Conservation (phyloP, 75 land plant genomes). For the Pinus albicaulis region DNA sequence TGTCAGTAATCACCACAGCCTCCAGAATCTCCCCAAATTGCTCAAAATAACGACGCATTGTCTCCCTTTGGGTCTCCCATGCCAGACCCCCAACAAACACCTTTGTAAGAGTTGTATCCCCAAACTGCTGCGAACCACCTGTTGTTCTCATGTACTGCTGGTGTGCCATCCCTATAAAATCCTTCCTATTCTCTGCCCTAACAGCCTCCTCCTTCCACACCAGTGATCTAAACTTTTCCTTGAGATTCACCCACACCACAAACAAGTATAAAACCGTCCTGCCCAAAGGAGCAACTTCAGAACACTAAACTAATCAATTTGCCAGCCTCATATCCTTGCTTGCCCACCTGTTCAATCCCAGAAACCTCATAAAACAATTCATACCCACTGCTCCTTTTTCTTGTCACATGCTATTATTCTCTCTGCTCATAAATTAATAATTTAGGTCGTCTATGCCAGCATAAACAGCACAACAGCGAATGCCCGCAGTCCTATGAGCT, state of each 20-base stretch:
- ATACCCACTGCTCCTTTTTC: constrained; percentile 8
- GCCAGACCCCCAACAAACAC: constrained; percentile 85
- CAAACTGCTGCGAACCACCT: constrained; percentile 38
- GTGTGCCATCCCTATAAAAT: not conserved
- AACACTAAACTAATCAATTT: constrained; percentile 6
- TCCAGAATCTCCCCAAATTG: constrained; percentile 86
- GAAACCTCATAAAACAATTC: constrained; percentile 6
- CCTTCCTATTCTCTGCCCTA: not conserved
- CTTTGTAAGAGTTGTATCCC: constrained; percentile 81
- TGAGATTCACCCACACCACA: too few species aligned
- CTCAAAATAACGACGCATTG: constrained; percentile 72
- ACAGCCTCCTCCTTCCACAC: too few species aligned
- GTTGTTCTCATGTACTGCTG: not conserved
- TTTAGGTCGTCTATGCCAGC: too few species aligned
- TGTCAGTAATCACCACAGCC: constrained; percentile 87
- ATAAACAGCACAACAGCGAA: not conserved
- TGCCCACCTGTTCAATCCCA: not conserved
- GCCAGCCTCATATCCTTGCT: constrained; percentile 7
- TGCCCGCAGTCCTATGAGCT: not conserved
- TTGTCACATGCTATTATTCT: not conserved
- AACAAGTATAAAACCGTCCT: too few species aligned
- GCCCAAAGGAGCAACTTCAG: not conserved
- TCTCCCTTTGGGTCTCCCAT: constrained; percentile 85
- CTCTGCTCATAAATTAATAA: not conserved
- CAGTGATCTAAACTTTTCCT: too few species aligned